A percentile compares a stretch with the other conserved stretches of the same genome.
phyloP scores from a whole-genome alignment of 75 land plant species.

The Cryptomeria japonica region DNA sequence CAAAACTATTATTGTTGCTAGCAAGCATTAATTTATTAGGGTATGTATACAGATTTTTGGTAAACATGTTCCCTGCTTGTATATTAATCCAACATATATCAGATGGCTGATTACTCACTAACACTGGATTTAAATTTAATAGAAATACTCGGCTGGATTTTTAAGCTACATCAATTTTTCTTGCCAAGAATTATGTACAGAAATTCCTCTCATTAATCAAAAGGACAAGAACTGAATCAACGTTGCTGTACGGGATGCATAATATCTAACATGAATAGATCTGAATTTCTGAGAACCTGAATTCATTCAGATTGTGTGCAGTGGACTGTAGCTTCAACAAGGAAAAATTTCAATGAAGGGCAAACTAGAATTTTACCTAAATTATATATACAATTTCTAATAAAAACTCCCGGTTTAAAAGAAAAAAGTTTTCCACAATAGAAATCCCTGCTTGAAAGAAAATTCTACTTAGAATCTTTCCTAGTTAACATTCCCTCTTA shows the following conservation, averaged over 20 bases:
- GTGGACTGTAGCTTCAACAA: background rate
- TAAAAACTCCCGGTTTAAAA: background rate
- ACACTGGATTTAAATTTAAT: background rate
- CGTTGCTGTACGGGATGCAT: background rate
- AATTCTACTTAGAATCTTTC: background rate
- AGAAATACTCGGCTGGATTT: background rate
- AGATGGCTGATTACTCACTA: background rate
- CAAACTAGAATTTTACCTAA: background rate
- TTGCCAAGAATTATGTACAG: background rate
- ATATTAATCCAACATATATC: background rate
- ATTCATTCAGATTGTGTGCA: background rate
- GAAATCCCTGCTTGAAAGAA: background rate
- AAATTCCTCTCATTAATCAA: background rate
- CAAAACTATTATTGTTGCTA: background rate
- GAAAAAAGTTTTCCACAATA: background rate
- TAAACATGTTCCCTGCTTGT: background rate
- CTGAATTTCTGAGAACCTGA: background rate
- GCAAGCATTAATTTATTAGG: background rate
- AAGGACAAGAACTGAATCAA: background rate
- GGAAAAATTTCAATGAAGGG: background rate
- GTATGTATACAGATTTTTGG: background rate
- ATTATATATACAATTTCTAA: background rate
- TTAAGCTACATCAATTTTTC: background rate
- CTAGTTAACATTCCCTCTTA: background rate
- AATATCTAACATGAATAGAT: background rate